phyloP scores from a whole-genome alignment of 345 rosid genomes.

The Garcia nutans region DNA sequence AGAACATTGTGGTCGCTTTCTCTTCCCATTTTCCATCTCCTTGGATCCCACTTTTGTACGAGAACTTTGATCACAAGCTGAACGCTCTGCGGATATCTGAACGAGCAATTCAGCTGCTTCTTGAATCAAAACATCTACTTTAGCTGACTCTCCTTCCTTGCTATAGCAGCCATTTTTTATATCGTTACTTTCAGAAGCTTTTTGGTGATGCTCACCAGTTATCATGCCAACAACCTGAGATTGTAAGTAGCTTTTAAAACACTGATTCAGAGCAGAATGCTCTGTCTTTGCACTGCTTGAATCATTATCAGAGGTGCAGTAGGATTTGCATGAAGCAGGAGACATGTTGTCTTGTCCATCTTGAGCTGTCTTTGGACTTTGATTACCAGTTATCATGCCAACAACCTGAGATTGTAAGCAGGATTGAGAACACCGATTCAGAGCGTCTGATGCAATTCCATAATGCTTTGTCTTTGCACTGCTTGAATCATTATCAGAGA shows the following conservation, averaged over 20 bases:
- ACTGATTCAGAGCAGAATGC: background rate
- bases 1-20: constrained; percentile 39
- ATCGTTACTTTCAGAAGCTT: constrained; percentile 22
- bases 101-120: constrained; percentile 66
- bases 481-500: constrained; percentile 36
- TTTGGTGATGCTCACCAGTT: constrained; percentile 24
- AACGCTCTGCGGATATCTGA: constrained; percentile 32
- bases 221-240: constrained; percentile 19
- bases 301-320: constrained; percentile 35
- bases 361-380: constrained; percentile 17
- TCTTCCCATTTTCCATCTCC: constrained; percentile 24
- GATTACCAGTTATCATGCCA: no score
- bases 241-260: constrained; percentile 11
- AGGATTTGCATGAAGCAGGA: constrained; percentile 37
- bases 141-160: constrained; percentile 31
- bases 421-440: no score
- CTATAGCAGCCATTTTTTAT: constrained; percentile 8
- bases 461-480: constrained; percentile 25
- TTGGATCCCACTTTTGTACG: constrained; percentile 23
- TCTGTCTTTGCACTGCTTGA: constrained; percentile 29
- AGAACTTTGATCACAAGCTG: constrained; percentile 26
- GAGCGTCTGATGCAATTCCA: no score
- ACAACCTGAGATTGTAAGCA: no score
- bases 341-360: constrained; percentile 16
- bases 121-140: constrained; percentile 35